Evolutionary conservation across 2,329 filamentous ascomycete genomes (phyloP).

Genomic region (Aspergillus sp.): DNA sequence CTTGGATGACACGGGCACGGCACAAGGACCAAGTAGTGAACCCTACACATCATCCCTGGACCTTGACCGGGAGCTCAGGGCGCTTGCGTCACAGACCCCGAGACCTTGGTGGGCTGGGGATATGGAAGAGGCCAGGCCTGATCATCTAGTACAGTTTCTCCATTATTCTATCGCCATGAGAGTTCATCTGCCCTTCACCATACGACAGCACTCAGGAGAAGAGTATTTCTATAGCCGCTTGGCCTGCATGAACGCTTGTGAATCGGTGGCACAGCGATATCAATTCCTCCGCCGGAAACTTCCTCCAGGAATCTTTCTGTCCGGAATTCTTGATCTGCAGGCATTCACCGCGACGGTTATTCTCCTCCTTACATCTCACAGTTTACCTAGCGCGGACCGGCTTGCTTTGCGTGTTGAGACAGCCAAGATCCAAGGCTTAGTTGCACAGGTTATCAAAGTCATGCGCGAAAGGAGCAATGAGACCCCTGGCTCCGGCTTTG

Average conservation of each 20-base stretch:
- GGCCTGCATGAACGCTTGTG: conserved; percentile 12
- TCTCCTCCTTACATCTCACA: conserved; percentile 9
- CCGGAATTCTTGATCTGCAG: conserved; percentile 10
- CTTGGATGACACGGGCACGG: conserved; percentile 6
- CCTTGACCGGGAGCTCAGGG: conserved; percentile 6
- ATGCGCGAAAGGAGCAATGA: conserved; percentile 6
- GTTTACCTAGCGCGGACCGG: neutral
- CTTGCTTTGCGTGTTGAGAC: no score
- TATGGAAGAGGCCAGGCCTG: conserved; percentile 1
- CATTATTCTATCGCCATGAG: conserved; percentile 11
- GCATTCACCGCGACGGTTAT: conserved; percentile 9
- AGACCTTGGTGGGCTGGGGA: conserved; percentile 8
- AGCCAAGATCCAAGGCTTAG: neutral
- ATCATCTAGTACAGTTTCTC: conserved; percentile 11
- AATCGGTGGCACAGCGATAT: conserved; percentile 7
- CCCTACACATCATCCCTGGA: conserved; percentile 3
- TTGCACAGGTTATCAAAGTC: conserved; percentile 4
- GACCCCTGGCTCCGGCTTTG: conserved; percentile 4
- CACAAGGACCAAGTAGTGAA: conserved; percentile 2
- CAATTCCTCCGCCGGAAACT: conserved; percentile 7
- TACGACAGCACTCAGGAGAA: conserved; percentile 6
- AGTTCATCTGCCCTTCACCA: conserved; percentile 8
- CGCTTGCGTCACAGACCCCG: conserved; percentile 7
- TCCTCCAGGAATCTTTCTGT: conserved; percentile 8
- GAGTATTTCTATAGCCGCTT: conserved; percentile 9